Evolutionary conservation across 306 rosid species (phyloP), one percentile per base, ranked within the genome.

Genomic region (Dalbergia cultrata): DNA sequence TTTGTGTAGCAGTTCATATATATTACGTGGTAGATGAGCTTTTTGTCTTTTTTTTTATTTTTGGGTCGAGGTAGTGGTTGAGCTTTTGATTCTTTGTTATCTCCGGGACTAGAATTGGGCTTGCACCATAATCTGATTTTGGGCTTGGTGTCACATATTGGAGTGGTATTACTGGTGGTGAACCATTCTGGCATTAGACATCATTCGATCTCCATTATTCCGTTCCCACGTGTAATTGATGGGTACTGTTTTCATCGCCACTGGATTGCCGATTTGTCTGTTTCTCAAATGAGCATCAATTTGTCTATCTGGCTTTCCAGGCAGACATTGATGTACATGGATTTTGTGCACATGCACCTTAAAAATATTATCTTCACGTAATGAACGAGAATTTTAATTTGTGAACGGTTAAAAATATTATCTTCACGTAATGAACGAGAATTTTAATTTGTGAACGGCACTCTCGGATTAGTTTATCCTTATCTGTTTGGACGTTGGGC

Each of bases 221-320:
- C 2, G 1, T 19, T 3, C 18, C 50, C 61, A 75, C 57, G 9
- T 6, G 80, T 34, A 35, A 4, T 65, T 37, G 81, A 64, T 57
- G 11, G n/a, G 0, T 0, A 45, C 17, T 5, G 5, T 19, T 21
- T 9, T 37, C 37, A 31, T 52, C 33, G 22, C 60, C 4, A 70
- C 14, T n/a, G 43, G 69, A 69, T 70, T 60, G 3, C 6, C 65
- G 0, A 11, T 47, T 34, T 17, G 80, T 76, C 79, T 61, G 26
- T 61, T 74, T 58, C 19, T 54, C 41, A 3, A 21, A 41, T 61
- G 66, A 13, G 65, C 53, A 47, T 6, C 33, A 7, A 12, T 61
- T 61, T 33, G 67, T 31, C 61, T 18, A 21, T 58, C 21, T 21
- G 35, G 64, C 34, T 58, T 21, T 26, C 64, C 3, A 0, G 21